Conservation (phyloP, 1,284 basidiomycete species). For the Ceratobasidium sp. region DNA sequence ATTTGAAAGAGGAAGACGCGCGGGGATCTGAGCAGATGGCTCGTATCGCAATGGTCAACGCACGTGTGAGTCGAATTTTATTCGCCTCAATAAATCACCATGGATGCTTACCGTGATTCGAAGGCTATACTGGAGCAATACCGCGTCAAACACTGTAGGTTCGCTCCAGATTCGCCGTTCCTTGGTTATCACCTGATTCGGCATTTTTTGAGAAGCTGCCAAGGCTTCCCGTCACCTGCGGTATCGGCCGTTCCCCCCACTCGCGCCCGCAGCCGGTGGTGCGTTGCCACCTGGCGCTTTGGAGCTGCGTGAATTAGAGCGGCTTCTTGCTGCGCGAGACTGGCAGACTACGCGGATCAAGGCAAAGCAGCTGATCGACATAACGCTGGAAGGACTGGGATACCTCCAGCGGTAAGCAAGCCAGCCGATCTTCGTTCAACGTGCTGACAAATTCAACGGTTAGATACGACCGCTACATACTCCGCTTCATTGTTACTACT, state of each 20-base stretch:
- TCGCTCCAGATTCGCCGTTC: background rate
- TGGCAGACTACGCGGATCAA: conserved; percentile 65
- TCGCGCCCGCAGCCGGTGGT: conserved; percentile 54
- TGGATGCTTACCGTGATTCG: background rate
- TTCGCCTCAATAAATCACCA: background rate
- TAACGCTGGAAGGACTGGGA: conserved; percentile 72
- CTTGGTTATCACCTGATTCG: background rate
- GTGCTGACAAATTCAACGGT: background rate
- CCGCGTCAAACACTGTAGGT: conserved; percentile 75
- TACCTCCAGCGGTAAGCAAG: conserved; percentile 79
- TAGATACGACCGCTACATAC: conserved; percentile 79
- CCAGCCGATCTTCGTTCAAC: background rate
- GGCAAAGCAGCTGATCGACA: conserved; percentile 67
- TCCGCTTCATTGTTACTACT: conserved; percentile 73
- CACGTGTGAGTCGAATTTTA: conserved; percentile 59
- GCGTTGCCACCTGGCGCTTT: conserved; percentile 57
- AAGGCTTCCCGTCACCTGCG: conserved; percentile 68
- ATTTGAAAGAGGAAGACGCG: conserved; percentile 57
- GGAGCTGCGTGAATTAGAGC: conserved; percentile 59
- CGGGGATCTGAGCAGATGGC: conserved; percentile 61
- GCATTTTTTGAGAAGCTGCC: conserved; percentile 60
- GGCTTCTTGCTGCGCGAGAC: conserved; percentile 52
- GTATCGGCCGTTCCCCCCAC: conserved; percentile 67
- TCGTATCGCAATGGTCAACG: conserved; percentile 73
- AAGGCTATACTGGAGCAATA: conserved; percentile 84